Conservation (phyloP, 2,329 filamentous ascomycete genomes). For the Aaosphaeria arxii region DNA sequence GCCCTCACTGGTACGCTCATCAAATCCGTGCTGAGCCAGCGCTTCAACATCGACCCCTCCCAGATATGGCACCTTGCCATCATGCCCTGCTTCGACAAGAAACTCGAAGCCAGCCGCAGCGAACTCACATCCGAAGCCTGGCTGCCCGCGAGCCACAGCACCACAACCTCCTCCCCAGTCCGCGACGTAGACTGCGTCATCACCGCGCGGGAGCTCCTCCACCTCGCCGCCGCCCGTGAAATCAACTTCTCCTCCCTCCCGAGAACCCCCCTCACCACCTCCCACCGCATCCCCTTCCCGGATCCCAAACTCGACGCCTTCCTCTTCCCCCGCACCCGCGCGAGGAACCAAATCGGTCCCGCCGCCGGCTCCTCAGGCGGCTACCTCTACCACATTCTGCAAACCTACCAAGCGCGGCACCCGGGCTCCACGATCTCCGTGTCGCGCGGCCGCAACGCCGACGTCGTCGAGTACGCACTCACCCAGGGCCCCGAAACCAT, state of each 20-base stretch:
- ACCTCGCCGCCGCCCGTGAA: constrained; percentile 76
- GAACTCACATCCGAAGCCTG: constrained; percentile 83
- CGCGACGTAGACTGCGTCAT: constrained; percentile 98
- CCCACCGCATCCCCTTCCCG: constrained; percentile 62
- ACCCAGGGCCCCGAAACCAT: constrained; percentile 45
- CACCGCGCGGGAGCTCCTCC: constrained; percentile 89
- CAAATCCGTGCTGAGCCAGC: constrained; percentile 77
- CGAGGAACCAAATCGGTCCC: constrained; percentile 45
- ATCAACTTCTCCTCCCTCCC: constrained; percentile 74
- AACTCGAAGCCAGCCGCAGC: constrained; percentile 89
- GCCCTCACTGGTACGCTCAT: constrained; percentile 85
- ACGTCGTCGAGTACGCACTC: constrained; percentile 83
- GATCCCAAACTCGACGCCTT: constrained; percentile 69
- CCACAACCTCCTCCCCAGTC: constrained; percentile 41
- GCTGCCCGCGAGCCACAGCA: constrained; percentile 36
- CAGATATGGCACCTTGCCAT: constrained; percentile 92
- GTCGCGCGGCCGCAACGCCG: constrained; percentile 77
- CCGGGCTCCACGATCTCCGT: constrained; percentile 70
- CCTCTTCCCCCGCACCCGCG: constrained; percentile 59
- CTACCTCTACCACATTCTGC: constrained; percentile 80
- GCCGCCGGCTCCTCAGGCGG: constrained; percentile 79
- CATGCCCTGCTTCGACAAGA: constrained; percentile 99
- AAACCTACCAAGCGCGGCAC: constrained; percentile 67
- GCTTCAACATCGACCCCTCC: constrained; percentile 68
- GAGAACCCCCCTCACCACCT: constrained; percentile 50